These are phyloP conservation scores for Hemileia vastatrix DNA, from an alignment of 1,284 basidiomycete genomes.

Conservation along the genomic window DNA sequence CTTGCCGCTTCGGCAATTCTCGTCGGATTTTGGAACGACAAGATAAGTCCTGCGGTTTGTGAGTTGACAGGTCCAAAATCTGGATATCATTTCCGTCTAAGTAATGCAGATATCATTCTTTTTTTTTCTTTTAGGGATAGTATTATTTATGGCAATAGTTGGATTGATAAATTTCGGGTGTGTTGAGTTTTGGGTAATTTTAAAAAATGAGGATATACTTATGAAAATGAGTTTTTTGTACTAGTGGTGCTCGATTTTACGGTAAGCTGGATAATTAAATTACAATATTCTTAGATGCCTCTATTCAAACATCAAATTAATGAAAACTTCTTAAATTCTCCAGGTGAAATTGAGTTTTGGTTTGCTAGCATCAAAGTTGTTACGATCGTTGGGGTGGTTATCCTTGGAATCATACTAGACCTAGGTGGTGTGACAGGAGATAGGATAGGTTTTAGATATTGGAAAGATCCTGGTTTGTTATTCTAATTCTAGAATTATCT, in stretches of 20 bases:
- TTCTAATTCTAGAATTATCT: no score
- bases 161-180: neutral
- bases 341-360: constrained; percentile 53
- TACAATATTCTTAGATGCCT: neutral
- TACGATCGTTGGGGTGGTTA: constrained; percentile 52
- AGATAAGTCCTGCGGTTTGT: constrained; percentile 18
- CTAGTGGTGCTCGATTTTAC: neutral
- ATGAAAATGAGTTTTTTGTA: neutral
- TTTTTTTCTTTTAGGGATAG: no score
- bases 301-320: neutral
- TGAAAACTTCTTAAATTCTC: neutral
- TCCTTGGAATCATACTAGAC: constrained; percentile 51
- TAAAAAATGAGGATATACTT: neutral
- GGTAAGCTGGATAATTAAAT: neutral
- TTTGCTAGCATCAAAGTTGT: constrained; percentile 54
- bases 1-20: constrained; percentile 22
- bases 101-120: no score
- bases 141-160: neutral
- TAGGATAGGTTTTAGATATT: constrained; percentile 48
- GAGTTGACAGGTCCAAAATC: no score
- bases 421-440: constrained; percentile 42
- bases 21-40: constrained; percentile 16
- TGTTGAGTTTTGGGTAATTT: neutral
- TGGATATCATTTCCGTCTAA: no score
- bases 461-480: constrained; percentile 48